Evolutionary conservation across 345 rosid genomes (phyloP).

Genomic region (Aurinia saxatilis): DNA sequence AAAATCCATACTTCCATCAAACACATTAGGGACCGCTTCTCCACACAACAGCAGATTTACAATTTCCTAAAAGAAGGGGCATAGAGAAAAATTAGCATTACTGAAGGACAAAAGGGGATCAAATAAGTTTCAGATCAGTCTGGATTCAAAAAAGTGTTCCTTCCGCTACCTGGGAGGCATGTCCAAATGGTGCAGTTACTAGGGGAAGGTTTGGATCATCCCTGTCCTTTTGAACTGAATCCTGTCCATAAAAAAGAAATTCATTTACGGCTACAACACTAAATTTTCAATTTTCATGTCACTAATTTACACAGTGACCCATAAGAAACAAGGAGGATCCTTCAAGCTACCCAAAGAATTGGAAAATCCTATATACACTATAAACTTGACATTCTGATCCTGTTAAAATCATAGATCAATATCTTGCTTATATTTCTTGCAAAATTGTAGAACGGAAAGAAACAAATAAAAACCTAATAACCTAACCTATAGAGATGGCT

Average conservation of each 20-base stretch:
- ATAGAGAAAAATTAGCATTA: slow-evolving; percentile 2
- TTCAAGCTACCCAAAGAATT: background rate
- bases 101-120: background rate
- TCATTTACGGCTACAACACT: background rate
- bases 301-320: background rate
- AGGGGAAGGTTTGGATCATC: slow-evolving; percentile 89
- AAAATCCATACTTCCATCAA: slow-evolving; percentile 94
- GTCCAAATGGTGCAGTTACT: slow-evolving; percentile 98
- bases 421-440: background rate
- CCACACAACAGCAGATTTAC: slow-evolving; percentile 91
- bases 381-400: slow-evolving; percentile 1
- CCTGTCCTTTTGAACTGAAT: slow-evolving; percentile 82
- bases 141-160: background rate
- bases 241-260: slow-evolving; percentile 34
- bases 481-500: background rate
- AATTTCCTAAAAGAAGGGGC: slow-evolving; percentile 60
- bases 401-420: background rate
- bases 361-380: background rate
- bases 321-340: background rate
- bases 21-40: slow-evolving; percentile 93
- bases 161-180: slow-evolving; percentile 91
- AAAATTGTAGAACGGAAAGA: background rate
- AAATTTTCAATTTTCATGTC: background rate
- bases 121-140: background rate
- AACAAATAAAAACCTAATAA: background rate